These are phyloP conservation scores for Apostasia ramifera DNA, from an alignment of 106 monocot genomes.

Conservation along the genomic window DNA sequence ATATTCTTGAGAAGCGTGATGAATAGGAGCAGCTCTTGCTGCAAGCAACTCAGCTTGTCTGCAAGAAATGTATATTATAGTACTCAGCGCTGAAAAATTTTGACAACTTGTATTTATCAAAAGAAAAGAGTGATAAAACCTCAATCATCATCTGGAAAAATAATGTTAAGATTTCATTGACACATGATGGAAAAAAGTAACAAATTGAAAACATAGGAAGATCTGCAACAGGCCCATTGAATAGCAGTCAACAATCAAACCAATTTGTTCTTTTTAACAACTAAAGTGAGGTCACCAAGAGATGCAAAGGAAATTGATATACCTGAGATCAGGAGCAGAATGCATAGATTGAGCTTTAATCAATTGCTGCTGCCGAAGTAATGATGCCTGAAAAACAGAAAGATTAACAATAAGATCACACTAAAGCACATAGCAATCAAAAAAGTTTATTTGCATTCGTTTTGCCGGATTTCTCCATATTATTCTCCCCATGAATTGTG, in stretches of 20 bases:
- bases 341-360: conserved; percentile 63
- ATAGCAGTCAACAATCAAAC: not conserved
- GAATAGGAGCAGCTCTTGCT: conserved; percentile 57
- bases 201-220: not conserved
- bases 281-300: not conserved
- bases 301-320: conserved; percentile 1
- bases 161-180: not conserved
- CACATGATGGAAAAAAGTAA: not conserved
- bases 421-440: no score
- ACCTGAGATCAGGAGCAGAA: conserved; percentile 74
- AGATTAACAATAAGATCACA: not conserved
- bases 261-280: not conserved
- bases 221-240: not conserved
- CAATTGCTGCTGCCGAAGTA: conserved; percentile 80
- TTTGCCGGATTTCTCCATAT: no score
- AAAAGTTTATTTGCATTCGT: no score
- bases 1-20: conserved; percentile 55
- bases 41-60: conserved; percentile 94
- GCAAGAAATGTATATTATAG: conserved; percentile 84
- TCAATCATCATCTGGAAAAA: no score
- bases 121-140: not conserved
- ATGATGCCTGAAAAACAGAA: conserved; percentile 35
- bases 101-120: conserved; percentile 1
- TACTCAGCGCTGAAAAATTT: not conserved
- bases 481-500: no score